Conservation (phyloP, 2,329 filamentous ascomycete genomes). For the Lecanicillium sp. region DNA sequence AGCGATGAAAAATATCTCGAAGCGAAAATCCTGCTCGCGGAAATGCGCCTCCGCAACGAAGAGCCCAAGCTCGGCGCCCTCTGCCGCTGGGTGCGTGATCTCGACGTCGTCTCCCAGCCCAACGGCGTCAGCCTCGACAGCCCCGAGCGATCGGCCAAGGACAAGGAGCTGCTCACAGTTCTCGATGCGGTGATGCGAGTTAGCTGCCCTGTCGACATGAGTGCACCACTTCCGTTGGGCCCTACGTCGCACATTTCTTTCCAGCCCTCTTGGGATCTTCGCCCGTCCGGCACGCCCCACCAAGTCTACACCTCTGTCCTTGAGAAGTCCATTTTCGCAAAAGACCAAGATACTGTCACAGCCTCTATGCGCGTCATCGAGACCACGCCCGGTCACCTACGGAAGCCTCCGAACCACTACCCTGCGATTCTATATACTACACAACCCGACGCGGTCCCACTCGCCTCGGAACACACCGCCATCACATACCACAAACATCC, state of each 20-base stretch:
- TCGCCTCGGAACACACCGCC: slow-evolving; percentile 37
- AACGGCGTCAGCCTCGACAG: slow-evolving; percentile 30
- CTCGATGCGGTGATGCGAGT: slow-evolving; percentile 60
- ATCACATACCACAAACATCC: slow-evolving; percentile 56
- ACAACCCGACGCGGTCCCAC: slow-evolving; percentile 47
- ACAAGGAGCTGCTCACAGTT: slow-evolving; percentile 52
- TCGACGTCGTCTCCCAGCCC: slow-evolving; percentile 58
- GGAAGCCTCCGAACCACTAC: slow-evolving; percentile 64
- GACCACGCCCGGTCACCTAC: slow-evolving; percentile 50
- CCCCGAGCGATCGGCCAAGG: slow-evolving; percentile 35
- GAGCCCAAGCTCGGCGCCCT: slow-evolving; percentile 62
- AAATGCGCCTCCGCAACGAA: slow-evolving; percentile 63
- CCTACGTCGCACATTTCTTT: slow-evolving; percentile 47
- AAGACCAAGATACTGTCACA: slow-evolving; percentile 30
- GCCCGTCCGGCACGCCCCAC: slow-evolving; percentile 34
- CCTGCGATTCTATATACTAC: slow-evolving; percentile 60
- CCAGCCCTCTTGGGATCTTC: slow-evolving; percentile 56
- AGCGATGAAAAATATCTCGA: slow-evolving; percentile 60
- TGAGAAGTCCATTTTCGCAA: slow-evolving; percentile 47
- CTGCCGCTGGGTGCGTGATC: slow-evolving; percentile 66
- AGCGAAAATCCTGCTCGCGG: slow-evolving; percentile 58
- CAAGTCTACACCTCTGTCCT: slow-evolving; percentile 52
- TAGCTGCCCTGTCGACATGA: slow-evolving; percentile 54
- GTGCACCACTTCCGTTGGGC: slow-evolving; percentile 25
- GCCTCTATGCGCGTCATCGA: slow-evolving; percentile 53